These are phyloP conservation scores for Draba incana DNA, from an alignment of 345 rosid species.

Conservation along the genomic window DNA sequence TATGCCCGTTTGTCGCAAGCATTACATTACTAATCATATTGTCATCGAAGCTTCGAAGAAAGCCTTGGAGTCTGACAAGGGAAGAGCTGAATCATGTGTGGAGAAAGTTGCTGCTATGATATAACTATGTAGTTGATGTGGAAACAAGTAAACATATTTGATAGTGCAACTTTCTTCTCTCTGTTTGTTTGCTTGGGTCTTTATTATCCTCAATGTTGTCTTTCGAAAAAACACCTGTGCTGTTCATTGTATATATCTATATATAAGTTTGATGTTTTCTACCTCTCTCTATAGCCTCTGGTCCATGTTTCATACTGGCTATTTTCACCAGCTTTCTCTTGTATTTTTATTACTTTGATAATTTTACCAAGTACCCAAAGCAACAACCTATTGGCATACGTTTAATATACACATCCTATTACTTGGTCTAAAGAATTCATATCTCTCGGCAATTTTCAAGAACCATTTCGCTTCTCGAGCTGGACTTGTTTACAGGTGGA, in stretches of 20 bases:
- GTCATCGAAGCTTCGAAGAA: slow-evolving; percentile 47
- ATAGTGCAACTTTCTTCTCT: neutral
- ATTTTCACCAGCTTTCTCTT: slow-evolving; percentile 33
- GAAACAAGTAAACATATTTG: neutral
- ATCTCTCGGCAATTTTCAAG: no score
- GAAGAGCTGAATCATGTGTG: slow-evolving; percentile 30
- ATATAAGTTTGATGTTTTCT: slow-evolving; percentile 8
- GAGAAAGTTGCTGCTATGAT: slow-evolving; percentile 41
- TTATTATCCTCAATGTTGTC: slow-evolving; percentile 14
- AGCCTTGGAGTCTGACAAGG: slow-evolving; percentile 41
- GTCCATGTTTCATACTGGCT: slow-evolving; percentile 6
- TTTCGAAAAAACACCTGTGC: neutral
- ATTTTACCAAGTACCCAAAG: neutral
- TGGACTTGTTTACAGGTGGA: neutral
- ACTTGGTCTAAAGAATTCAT: no score
- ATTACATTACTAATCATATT: slow-evolving; percentile 57
- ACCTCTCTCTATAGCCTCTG: neutral
- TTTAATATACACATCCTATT: slow-evolving; percentile 57
- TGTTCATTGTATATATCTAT: slow-evolving; percentile 11
- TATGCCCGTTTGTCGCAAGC: slow-evolving; percentile 92
- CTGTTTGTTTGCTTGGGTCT: neutral
- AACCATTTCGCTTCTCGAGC: no score
- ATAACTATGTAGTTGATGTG: slow-evolving; percentile 7
- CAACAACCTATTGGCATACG: slow-evolving; percentile 51
- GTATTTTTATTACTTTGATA: no score